These are phyloP conservation scores for Fusarium ambrosium DNA, from an alignment of 2,329 filamentous ascomycete species.

Conservation along the genomic window DNA sequence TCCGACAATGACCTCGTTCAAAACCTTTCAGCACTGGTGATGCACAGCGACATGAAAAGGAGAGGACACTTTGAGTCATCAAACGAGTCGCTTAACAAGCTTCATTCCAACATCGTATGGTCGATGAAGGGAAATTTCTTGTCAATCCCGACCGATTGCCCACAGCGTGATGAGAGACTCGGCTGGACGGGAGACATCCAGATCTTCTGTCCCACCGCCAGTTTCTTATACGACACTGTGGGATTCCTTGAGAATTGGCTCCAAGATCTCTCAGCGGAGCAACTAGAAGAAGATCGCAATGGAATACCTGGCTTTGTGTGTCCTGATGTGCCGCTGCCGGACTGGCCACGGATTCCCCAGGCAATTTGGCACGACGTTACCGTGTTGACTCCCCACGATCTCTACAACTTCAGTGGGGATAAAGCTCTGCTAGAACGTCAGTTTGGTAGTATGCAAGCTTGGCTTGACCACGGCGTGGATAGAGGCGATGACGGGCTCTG, in stretches of 20 bases:
- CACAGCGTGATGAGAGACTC: background rate
- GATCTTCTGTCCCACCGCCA: background rate
- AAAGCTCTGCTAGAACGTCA: conserved; percentile 51
- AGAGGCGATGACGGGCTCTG: conserved; percentile 54
- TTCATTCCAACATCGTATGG: background rate
- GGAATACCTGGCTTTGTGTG: background rate
- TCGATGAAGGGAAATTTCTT: background rate
- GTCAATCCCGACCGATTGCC: background rate
- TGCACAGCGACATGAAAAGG: background rate
- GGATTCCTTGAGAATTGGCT: conserved; percentile 59
- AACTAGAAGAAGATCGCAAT: background rate
- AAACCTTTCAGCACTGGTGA: background rate
- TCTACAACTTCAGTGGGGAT: conserved; percentile 55
- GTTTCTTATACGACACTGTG: conserved; percentile 19
- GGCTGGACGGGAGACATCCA: background rate
- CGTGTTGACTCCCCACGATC: conserved; percentile 54
- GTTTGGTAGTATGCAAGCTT: conserved; percentile 54
- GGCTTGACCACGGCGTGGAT: conserved; percentile 50
- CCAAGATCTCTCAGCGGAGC: conserved; percentile 4
- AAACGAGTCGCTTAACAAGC: background rate
- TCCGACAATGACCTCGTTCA: background rate
- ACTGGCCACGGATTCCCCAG: conserved; percentile 29
- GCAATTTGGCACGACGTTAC: conserved; percentile 58
- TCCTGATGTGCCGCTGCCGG: background rate
- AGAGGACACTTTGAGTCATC: background rate